Evolutionary conservation across 2,329 filamentous ascomycete species (phyloP).

Genomic region (Colletotrichum kahawae): DNA sequence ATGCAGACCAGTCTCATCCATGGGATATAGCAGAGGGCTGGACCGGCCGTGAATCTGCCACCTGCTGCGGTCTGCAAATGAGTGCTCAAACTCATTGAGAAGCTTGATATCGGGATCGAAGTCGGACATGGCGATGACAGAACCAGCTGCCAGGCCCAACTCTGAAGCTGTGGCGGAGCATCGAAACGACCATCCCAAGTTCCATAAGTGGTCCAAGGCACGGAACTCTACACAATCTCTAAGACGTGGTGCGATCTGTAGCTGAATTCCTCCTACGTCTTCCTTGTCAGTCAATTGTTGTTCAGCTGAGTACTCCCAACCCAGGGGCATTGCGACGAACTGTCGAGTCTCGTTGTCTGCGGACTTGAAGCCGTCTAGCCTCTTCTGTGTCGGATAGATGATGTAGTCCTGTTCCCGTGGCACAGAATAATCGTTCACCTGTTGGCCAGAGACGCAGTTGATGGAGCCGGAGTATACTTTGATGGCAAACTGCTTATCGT

Average conservation of each 20-base stretch:
- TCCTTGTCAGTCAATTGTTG: not conserved
- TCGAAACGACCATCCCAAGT: not conserved
- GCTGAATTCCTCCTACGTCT: not conserved
- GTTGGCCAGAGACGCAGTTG: not conserved
- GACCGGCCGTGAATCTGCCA: not conserved
- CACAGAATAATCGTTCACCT: not conserved
- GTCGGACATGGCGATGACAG: not conserved
- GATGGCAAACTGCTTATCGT: not conserved
- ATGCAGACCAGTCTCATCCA: not conserved
- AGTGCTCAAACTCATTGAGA: not conserved
- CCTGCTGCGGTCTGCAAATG: not conserved
- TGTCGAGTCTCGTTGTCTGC: not conserved
- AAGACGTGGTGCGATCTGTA: not conserved
- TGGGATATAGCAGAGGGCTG: not conserved
- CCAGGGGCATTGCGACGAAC: not conserved
- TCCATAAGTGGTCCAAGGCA: not conserved
- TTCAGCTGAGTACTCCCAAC: not conserved
- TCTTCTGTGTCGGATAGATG: not conserved
- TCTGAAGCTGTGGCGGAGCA: not conserved
- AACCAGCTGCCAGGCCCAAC: not conserved
- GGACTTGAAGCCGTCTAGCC: not conserved
- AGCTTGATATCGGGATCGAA: not conserved
- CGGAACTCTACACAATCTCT: not conserved
- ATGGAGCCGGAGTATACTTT: not conserved
- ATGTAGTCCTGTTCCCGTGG: not conserved